phyloP scores from a whole-genome alignment of 257 asterid species.

The Galeopsis tetrahit region DNA sequence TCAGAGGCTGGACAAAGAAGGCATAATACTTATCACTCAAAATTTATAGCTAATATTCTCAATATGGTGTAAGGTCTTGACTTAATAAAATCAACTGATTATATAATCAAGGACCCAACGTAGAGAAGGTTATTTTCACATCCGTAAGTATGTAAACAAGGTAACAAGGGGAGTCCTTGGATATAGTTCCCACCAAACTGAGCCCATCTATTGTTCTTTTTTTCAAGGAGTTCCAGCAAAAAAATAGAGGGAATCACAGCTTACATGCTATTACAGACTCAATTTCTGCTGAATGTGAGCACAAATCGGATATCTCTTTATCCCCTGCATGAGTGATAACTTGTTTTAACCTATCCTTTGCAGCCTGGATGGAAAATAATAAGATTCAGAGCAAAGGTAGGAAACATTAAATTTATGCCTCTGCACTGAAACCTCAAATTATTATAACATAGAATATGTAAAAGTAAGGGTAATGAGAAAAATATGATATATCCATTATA shows the following conservation, averaged over 20 bases:
- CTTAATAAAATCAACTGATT: conserved; percentile 26
- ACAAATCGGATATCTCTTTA: conserved; percentile 56
- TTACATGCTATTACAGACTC: conserved; percentile 64
- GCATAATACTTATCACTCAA: conserved; percentile 35
- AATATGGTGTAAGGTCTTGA: background rate
- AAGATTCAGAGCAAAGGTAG: conserved; percentile 32
- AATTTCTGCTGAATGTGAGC: conserved; percentile 58
- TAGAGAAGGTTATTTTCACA: conserved; percentile 8
- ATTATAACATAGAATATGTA: conserved; percentile 19
- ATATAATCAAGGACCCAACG: conserved; percentile 16
- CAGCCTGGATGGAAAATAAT: conserved; percentile 58
- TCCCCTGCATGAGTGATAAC: conserved; percentile 80
- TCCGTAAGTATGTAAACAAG: background rate
- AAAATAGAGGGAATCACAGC: conserved; percentile 39
- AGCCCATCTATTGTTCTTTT: background rate
- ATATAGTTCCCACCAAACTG: conserved; percentile 22
- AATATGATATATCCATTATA: conserved; percentile 8
- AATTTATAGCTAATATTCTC: conserved; percentile 22
- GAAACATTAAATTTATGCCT: conserved; percentile 22
- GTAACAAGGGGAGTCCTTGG: conserved; percentile 6
- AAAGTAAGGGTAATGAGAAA: conserved; percentile 18
- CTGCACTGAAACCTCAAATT: conserved; percentile 3
- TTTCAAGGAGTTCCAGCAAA: conserved; percentile 25
- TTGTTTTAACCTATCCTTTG: conserved; percentile 79
- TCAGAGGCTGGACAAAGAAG: conserved; percentile 63